Conservation (phyloP, 148 eudicot genomes). For the Beta vulgaris region DNA sequence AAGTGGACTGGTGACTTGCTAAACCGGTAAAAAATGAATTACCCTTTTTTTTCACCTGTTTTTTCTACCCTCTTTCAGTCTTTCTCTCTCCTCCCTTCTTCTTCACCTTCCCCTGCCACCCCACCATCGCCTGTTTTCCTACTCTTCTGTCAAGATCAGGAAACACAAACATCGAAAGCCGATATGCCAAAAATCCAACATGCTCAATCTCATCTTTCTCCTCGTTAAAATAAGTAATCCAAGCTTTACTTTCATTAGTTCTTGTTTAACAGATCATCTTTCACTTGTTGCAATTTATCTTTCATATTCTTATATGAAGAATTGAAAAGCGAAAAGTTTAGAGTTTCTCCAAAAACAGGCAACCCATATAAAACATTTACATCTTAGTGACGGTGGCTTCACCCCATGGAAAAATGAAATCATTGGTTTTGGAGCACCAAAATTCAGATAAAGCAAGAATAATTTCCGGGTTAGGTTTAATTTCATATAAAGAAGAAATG, state of each 20-base stretch:
- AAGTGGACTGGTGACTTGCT: too few relatives aligned
- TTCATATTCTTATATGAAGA: constrained; percentile 1
- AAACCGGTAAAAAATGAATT: too few relatives aligned
- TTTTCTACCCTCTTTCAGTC: too few relatives aligned
- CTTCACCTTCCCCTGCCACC: too few relatives aligned
- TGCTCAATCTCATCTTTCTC: constrained; percentile 19
- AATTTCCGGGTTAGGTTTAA: constrained; percentile 26
- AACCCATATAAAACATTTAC: constrained; percentile 35
- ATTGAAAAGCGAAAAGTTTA: neutral
- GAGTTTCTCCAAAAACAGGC: constrained; percentile 32
- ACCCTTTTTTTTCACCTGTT: too few relatives aligned
- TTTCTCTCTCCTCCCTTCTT: too few relatives aligned
- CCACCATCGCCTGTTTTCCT: too few relatives aligned
- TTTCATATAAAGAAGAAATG: constrained; percentile 23
- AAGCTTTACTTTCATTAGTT: constrained; percentile 15
- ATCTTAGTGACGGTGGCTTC: constrained; percentile 41
- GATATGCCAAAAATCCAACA: constrained; percentile 34
- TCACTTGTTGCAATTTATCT: constrained; percentile 10
- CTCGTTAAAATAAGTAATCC: constrained; percentile 37
- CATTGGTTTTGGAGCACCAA: constrained; percentile 41
- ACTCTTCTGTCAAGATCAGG: constrained; percentile 24
- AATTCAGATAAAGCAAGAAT: constrained; percentile 36
- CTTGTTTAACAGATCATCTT: neutral
- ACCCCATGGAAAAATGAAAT: constrained; percentile 44
- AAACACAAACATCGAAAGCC: constrained; percentile 42